These are phyloP conservation scores for Fomitopsis serialis DNA, from an alignment of 768 basidiomycete species.

Conservation along the genomic window DNA sequence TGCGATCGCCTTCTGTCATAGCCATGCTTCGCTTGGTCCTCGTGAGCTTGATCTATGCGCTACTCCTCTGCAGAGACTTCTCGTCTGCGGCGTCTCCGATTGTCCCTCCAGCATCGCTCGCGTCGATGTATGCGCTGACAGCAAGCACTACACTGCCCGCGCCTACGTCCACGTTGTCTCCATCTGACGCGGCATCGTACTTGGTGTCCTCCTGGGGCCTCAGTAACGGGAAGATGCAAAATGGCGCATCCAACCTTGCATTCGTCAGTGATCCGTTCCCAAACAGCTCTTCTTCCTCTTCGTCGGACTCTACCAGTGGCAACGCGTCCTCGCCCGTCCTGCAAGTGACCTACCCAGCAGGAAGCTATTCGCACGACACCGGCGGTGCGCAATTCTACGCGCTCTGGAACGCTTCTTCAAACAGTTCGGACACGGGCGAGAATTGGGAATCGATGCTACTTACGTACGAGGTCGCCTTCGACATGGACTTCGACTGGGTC, in stretches of 20 bases:
- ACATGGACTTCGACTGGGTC: constrained; percentile 60
- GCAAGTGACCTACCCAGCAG: constrained; percentile 58
- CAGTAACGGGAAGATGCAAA: constrained; percentile 54
- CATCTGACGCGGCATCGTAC: constrained; percentile 43
- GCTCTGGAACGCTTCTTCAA: constrained; percentile 59
- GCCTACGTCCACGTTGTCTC: constrained; percentile 54
- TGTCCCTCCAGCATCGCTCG: constrained; percentile 27
- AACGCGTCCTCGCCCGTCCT: constrained; percentile 36
- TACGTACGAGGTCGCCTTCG: constrained; percentile 73
- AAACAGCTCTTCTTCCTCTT: constrained; percentile 16
- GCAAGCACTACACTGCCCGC: constrained; percentile 62
- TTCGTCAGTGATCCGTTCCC: constrained; percentile 72
- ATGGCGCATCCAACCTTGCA: constrained; percentile 46
- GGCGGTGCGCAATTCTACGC: constrained; percentile 67
- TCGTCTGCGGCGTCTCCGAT: neutral
- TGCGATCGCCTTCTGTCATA: too few relatives aligned
- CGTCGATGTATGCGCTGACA: constrained; percentile 47
- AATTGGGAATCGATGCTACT: constrained; percentile 64
- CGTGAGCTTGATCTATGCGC: too few relatives aligned
- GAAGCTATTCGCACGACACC: constrained; percentile 51
- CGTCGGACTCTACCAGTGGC: constrained; percentile 12
- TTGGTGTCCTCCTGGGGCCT: constrained; percentile 57
- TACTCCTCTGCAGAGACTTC: too few relatives aligned
- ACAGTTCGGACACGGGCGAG: constrained; percentile 24
- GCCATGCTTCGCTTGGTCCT: too few relatives aligned